Base-by-base conservation (phyloP, 192 early-diverging fungal species). In the Spizellomyces punctatus region DNA sequence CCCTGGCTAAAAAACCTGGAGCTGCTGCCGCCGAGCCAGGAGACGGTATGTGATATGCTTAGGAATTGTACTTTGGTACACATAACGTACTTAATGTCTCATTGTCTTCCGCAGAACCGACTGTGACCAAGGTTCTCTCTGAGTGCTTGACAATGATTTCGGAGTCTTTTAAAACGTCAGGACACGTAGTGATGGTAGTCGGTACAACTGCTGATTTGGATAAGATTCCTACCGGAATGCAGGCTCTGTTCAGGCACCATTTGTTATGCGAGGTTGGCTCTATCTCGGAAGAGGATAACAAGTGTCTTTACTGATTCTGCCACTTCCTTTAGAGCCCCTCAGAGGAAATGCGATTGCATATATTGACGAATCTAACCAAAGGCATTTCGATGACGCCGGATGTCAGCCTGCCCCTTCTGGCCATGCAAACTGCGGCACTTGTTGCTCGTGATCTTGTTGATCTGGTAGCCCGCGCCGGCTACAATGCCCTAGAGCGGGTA, bases 391-490 rank as follows among this genome's bases (percentile, higher is more conserved):
- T 93, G 41, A 87, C 95, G 5, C 89, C 89, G 0, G 95, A 98
- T 81, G 87, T 94, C 6, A 86, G 89, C 41, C 52, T 94, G 42
- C 70, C 81, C 5, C 83, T 83, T 46, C 78, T 98, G 54, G 93
- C 96, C 5, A 89, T 91, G 45, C 95, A 98, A 66, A 99, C 96
- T 0, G 96, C 96, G 6, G 94, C 94, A 4, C 85, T 99, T 64
- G 90, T 94, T 10, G 90, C 91, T 0, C 86, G 92, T 22, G 96
- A 99, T 76, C 76, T 99, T 12, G 89, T 85, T 0, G 87, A 90
- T 70, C 73, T 97, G 17, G 78, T 94, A 36, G 89, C 86, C 9
- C 79, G 92, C 44, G 91, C 96, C 0, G 62, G 61, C 9, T 55
- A 58, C 42, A 60, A 55, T 55, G 72, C 72, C 17, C 16, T 69